Conservation (phyloP, 768 basidiomycete species). For the Tylopilus subfusipes region DNA sequence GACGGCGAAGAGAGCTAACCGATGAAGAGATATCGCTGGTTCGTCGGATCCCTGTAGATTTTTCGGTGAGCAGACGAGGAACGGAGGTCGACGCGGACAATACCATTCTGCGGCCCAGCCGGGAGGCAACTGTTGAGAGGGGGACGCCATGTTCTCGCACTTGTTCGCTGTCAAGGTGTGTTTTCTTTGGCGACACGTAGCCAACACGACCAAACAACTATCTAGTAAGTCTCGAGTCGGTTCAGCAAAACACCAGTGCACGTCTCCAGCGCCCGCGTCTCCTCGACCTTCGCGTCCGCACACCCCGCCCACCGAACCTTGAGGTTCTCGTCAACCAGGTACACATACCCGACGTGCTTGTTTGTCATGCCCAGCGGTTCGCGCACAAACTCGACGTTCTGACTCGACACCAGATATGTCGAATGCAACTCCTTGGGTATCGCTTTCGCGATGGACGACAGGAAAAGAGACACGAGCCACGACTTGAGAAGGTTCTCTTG, state of each 20-base stretch:
- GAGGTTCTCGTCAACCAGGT: constrained; percentile 78
- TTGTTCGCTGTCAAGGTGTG: constrained; percentile 1
- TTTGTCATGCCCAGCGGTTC: constrained; percentile 87
- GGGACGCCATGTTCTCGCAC: constrained; percentile 38
- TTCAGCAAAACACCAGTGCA: constrained; percentile 69
- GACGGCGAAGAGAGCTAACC: constrained; percentile 49
- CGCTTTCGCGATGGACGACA: constrained; percentile 63
- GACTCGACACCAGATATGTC: constrained; percentile 75
- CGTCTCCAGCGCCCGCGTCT: constrained; percentile 62
- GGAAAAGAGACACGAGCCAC: constrained; percentile 81
- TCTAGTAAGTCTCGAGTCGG: constrained; percentile 38
- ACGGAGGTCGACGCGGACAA: constrained; percentile 13
- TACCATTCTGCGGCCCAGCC: constrained; percentile 96
- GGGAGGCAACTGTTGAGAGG: constrained; percentile 72
- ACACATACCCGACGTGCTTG: constrained; percentile 88
- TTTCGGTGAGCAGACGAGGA: constrained; percentile 11
- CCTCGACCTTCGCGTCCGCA: constrained; percentile 75
- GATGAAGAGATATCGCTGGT: constrained; percentile 85
- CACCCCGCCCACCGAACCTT: constrained; percentile 93
- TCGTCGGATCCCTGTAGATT: constrained; percentile 63
- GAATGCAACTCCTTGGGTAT: constrained; percentile 63
- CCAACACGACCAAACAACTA: constrained; percentile 27
- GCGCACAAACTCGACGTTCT: constrained; percentile 83
- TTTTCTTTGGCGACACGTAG: constrained; percentile 25
- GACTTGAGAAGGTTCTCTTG: constrained; percentile 94